Evolutionary conservation across 2,329 filamentous ascomycete genomes (phyloP).

Genomic region (Alternaria rosae): DNA sequence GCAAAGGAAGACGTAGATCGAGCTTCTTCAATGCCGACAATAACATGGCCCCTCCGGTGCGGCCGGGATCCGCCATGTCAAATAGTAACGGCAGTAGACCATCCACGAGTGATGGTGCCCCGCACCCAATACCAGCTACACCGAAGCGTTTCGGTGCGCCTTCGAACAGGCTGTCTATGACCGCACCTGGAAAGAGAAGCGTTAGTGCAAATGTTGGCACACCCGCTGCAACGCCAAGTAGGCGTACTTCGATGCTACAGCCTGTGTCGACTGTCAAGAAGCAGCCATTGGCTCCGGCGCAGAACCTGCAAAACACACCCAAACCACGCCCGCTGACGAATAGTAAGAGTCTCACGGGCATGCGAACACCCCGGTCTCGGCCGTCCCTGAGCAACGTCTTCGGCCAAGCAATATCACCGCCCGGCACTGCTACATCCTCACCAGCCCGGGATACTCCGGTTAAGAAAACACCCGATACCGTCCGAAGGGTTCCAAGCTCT

Average conservation of each 20-base stretch:
- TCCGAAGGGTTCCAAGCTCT: conserved; percentile 66
- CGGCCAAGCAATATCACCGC: conserved; percentile 43
- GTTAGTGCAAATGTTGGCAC: conserved; percentile 40
- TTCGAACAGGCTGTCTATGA: conserved; percentile 40
- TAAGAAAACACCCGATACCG: conserved; percentile 43
- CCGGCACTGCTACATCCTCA: conserved; percentile 32
- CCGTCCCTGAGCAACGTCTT: conserved; percentile 46
- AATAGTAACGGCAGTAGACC: conserved; percentile 61
- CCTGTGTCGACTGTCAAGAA: conserved; percentile 42
- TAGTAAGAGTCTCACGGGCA: conserved; percentile 45
- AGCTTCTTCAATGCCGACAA: conserved; percentile 75
- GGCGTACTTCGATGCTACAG: conserved; percentile 41
- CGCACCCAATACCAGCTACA: conserved; percentile 39
- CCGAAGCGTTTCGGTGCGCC: conserved; percentile 31
- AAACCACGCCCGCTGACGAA: conserved; percentile 42
- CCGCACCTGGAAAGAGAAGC: conserved; percentile 47
- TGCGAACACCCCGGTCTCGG: conserved; percentile 43
- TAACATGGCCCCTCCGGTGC: conserved; percentile 66
- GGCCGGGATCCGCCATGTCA: conserved; percentile 68
- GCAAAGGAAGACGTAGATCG: conserved; percentile 69
- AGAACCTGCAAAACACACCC: conserved; percentile 36
- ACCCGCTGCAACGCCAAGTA: conserved; percentile 41
- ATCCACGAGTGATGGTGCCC: conserved; percentile 54
- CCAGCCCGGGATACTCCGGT: conserved; percentile 24
- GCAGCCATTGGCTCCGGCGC: conserved; percentile 34